These are phyloP conservation scores for Punctularia strigosozonata DNA, from an alignment of 768 basidiomycete genomes.

Conservation along the genomic window DNA sequence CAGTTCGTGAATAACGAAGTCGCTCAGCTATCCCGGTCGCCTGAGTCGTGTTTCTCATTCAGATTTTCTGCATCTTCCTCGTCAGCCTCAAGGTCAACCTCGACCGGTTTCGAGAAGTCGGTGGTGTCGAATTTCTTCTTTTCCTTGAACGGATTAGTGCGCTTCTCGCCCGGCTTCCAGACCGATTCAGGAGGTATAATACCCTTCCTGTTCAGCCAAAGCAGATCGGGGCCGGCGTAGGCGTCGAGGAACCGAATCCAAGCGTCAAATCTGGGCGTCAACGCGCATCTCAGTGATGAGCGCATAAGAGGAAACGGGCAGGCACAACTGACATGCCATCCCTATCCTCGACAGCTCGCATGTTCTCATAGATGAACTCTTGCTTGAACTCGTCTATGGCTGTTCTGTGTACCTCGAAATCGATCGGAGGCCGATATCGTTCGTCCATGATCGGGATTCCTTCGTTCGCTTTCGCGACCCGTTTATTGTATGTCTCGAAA, in stretches of 20 bases:
- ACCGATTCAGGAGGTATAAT: slow-evolving; percentile 63
- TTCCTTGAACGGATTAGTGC: slow-evolving; percentile 56
- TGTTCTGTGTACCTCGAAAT: slow-evolving; percentile 56
- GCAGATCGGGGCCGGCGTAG: slow-evolving; percentile 68
- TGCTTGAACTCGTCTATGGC: slow-evolving; percentile 77
- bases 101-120: slow-evolving; percentile 13
- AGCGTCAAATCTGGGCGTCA: slow-evolving; percentile 53
- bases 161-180: slow-evolving; percentile 43
- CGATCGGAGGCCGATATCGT: slow-evolving; percentile 60
- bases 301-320: background rate
- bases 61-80: slow-evolving; percentile 35
- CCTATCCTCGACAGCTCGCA: slow-evolving; percentile 76
- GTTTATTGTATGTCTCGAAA: slow-evolving; percentile 66
- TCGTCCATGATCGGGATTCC: slow-evolving; percentile 39
- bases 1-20: too few species aligned
- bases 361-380: slow-evolving; percentile 72
- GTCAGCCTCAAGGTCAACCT: slow-evolving; percentile 24
- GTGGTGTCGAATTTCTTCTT: slow-evolving; percentile 59
- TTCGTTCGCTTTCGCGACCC: slow-evolving; percentile 36
- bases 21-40: too few species aligned
- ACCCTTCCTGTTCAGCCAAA: slow-evolving; percentile 69
- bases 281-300: background rate
- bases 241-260: slow-evolving; percentile 72
- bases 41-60: too few species aligned
- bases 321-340: slow-evolving; percentile 55